Evolutionary conservation across 225 moss, liverwort and hornwort genomes (phyloP), one percentile per base, ranked within the genome.

Genomic region (Marchantia polymorpha): DNA sequence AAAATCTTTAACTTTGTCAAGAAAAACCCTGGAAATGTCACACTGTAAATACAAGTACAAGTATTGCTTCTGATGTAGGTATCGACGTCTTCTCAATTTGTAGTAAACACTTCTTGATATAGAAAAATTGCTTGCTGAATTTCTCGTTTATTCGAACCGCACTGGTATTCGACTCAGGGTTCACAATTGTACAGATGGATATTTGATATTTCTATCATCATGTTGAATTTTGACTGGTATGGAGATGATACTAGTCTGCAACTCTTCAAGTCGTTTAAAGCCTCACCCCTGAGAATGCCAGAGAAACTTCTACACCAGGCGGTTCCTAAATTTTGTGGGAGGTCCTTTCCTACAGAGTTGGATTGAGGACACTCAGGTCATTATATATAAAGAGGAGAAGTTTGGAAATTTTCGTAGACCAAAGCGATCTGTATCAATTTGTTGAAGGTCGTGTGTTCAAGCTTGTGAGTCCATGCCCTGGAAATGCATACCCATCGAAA

Each of bases 401-500:
- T 72, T n/a, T n/a, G 7, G n/a, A 52, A 72, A n/a, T 52, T 8
- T 52, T 52, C 29, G 26, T 26, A 65, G 51, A 8, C 20, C 17
- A 17, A 72, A 23, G 7, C 52, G 17, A 51, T 19, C 50, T 20
- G 1, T 19, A 48, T 17, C 69, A 6, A 69, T 10, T 69, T 10
- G 23, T 16, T 50, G 48, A 8, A n/a, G n/a, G 20, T 64, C 17
- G 8, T 72, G 51, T 23, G 23, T 72, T 70, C 70, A 71, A 66
- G 78, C 59, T 75, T 84, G 81, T 61, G 84, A 90, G 82, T 90
- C 88, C 71, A 88, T 74, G 69, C 88, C 88, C 82, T 85, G 89
- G 76, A 83, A 77, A n/a, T 86, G 82, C 30, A 85, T 74, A 55
- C 81, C 81, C 78, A 89, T 73, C 30, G 93, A 90, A 52, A 91